These are phyloP conservation scores for Takashimella koratensis DNA, from an alignment of 1,284 basidiomycete genomes.

Conservation along the genomic window DNA sequence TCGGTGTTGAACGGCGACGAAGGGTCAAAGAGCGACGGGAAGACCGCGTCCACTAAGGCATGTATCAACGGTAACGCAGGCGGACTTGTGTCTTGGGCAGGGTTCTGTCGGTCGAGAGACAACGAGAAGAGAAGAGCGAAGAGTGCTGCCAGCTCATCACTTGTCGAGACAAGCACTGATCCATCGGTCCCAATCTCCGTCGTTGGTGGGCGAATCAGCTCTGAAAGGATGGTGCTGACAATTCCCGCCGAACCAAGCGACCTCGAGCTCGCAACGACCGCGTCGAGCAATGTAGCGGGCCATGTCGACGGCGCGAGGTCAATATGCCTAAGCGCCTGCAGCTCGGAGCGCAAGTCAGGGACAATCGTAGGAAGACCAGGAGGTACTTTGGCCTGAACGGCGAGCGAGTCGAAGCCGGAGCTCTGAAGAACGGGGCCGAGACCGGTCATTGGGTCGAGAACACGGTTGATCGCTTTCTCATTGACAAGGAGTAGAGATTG, in stretches of 20 bases:
- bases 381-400: conserved; percentile 10
- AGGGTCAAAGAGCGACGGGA: conserved; percentile 9
- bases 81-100: background rate
- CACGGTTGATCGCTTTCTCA: conserved; percentile 17
- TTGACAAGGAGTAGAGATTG: conserved; percentile 33
- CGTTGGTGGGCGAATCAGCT: conserved; percentile 14
- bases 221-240: conserved; percentile 10
- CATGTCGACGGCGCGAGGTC: conserved; percentile 17
- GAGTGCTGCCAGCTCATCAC: conserved; percentile 9
- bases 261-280: conserved; percentile 7
- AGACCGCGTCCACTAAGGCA: conserved; percentile 10
- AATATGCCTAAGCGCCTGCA: conserved; percentile 19
- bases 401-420: conserved; percentile 32
- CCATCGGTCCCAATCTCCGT: conserved; percentile 1
- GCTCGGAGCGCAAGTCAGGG: conserved; percentile 14
- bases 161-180: too few relatives aligned
- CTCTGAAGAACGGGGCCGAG: conserved; percentile 34
- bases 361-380: conserved; percentile 4
- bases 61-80: conserved; percentile 5
- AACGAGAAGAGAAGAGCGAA: conserved; percentile 8
- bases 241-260: conserved; percentile 9
- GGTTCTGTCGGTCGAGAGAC: background rate
- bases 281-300: conserved; percentile 14
- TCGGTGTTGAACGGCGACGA: conserved; percentile 10
- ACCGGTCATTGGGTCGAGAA: conserved; percentile 30